Conservation (phyloP, 2,329 filamentous ascomycete genomes). For the Ophiostoma fasciatum region DNA sequence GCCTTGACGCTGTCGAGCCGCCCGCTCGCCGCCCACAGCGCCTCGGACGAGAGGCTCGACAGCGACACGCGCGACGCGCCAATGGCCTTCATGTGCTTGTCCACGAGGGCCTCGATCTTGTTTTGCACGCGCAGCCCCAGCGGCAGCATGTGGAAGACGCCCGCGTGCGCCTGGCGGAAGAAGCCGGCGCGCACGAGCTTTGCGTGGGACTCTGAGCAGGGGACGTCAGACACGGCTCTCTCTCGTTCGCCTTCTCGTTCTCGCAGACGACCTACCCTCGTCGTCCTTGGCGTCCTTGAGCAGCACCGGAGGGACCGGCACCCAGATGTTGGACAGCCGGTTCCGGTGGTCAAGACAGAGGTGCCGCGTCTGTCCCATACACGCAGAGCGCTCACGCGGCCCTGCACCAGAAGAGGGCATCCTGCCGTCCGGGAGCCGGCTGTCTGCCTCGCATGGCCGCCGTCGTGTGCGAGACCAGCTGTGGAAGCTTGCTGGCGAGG, state of each 20-base stretch:
- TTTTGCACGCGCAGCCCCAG: conserved; percentile 75
- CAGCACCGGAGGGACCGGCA: conserved; percentile 42
- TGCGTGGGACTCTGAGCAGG: conserved; percentile 41
- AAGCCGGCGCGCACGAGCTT: conserved; percentile 59
- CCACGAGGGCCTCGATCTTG: conserved; percentile 73
- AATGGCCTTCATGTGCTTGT: conserved; percentile 71
- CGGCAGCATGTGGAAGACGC: conserved; percentile 84
- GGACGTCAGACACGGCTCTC: background rate
- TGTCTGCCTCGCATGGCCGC: too few species aligned
- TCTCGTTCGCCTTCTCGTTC: conserved; percentile 2
- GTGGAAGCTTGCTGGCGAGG: background rate
- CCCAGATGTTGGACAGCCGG: conserved; percentile 63
- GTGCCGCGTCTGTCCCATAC: too few species aligned
- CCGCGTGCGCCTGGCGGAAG: conserved; percentile 65
- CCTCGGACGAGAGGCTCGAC: conserved; percentile 73
- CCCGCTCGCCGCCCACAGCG: conserved; percentile 72
- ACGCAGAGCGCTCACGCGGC: too few species aligned
- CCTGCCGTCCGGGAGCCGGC: too few species aligned
- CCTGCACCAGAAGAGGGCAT: too few species aligned
- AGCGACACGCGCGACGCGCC: conserved; percentile 74
- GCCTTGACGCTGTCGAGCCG: conserved; percentile 55
- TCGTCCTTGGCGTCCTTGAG: conserved; percentile 44
- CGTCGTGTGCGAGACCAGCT: too few species aligned
- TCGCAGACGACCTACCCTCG: conserved; percentile 28
- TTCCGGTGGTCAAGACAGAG: conserved; percentile 11